phyloP scores from a whole-genome alignment of 768 basidiomycete species.

The Panaeolus papilionaceus region DNA sequence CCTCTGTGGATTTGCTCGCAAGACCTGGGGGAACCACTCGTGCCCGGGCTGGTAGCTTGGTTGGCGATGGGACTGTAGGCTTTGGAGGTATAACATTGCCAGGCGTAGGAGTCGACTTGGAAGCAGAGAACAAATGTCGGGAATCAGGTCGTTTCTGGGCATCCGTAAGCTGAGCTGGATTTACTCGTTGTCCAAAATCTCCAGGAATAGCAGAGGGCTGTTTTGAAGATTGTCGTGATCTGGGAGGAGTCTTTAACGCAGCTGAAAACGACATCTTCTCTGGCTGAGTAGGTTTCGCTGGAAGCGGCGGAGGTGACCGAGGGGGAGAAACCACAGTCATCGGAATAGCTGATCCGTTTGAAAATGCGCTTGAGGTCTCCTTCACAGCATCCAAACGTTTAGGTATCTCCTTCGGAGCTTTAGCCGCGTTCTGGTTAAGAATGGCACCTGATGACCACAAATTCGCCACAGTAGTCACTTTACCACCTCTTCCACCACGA shows the following conservation, averaged over 20 bases:
- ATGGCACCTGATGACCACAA: conserved; percentile 70
- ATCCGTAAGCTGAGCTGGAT: conserved; percentile 17
- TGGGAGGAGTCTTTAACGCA: conserved; percentile 30
- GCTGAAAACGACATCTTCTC: conserved; percentile 32
- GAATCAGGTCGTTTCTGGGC: conserved; percentile 29
- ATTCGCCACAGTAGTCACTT: conserved; percentile 74
- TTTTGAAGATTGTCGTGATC: neutral
- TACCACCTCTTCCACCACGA: conserved; percentile 77
- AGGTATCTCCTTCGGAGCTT: conserved; percentile 19
- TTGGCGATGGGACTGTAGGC: neutral
- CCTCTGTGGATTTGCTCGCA: conserved; percentile 19
- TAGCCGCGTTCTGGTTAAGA: conserved; percentile 10
- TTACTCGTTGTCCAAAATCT: neutral
- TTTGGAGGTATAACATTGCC: conserved; percentile 5
- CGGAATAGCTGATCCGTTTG: neutral
- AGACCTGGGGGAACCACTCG: conserved; percentile 17
- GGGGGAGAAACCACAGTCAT: neutral
- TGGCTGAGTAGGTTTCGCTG: neutral
- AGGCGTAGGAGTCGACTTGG: conserved; percentile 16
- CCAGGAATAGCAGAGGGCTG: conserved; percentile 12
- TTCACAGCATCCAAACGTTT: conserved; percentile 20
- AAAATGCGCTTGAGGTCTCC: neutral
- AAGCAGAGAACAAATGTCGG: conserved; percentile 17
- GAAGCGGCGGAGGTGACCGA: neutral
- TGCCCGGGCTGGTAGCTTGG: conserved; percentile 8